Evolutionary conservation across 2,329 filamentous ascomycete species (phyloP).

Genomic region (Aspergillus puulaauensis): DNA sequence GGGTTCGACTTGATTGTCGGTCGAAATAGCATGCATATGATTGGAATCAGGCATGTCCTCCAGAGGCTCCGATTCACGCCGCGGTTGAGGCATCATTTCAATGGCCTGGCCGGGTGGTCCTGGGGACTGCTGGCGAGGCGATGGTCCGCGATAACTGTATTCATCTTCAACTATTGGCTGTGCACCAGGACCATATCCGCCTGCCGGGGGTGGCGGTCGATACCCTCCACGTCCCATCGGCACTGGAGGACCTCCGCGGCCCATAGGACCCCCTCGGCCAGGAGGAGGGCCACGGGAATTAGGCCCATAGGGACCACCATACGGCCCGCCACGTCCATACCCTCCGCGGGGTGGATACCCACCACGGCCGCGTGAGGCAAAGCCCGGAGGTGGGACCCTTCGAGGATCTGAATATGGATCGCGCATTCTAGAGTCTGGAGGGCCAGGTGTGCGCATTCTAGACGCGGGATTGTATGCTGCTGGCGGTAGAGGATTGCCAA

Average conservation of each 20-base stretch:
- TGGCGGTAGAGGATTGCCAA: conserved; percentile 39
- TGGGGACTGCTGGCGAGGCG: conserved; percentile 34
- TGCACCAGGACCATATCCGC: conserved; percentile 50
- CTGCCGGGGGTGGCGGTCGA: conserved; percentile 46
- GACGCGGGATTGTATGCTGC: conserved; percentile 27
- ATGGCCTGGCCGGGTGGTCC: conserved; percentile 63
- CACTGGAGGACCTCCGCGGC: conserved; percentile 37
- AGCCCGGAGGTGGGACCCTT: conserved; percentile 43
- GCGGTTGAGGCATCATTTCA: conserved; percentile 76
- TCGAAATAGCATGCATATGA: conserved; percentile 27
- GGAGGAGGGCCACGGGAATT: conserved; percentile 33
- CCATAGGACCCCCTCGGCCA: conserved; percentile 44
- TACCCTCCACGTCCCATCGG: conserved; percentile 43
- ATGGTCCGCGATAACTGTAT: conserved; percentile 27
- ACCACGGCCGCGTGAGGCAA: conserved; percentile 57
- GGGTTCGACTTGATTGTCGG: conserved; percentile 25
- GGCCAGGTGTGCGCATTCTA: conserved; percentile 32
- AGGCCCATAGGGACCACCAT: conserved; percentile 25
- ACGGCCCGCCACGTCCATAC: conserved; percentile 43
- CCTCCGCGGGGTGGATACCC: conserved; percentile 50
- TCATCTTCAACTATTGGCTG: conserved; percentile 24
- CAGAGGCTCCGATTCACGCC: conserved; percentile 39
- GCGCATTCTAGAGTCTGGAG: conserved; percentile 37
- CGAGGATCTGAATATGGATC: conserved; percentile 49
- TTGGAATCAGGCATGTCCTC: conserved; percentile 21